Base-by-base conservation (phyloP, 441 rosid genomes). In the Viola pubescens region DNA sequence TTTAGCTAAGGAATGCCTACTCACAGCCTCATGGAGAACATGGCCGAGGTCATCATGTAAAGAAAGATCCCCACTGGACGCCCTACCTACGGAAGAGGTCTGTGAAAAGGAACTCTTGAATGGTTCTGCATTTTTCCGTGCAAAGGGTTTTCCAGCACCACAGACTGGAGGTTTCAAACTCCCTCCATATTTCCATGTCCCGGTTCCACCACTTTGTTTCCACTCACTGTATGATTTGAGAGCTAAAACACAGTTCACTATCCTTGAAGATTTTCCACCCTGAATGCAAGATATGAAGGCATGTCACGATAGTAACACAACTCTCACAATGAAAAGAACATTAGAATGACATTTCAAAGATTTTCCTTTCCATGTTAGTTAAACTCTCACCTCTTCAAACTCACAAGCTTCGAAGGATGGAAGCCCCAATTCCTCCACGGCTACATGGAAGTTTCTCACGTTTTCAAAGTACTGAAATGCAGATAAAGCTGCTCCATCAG, bases 401-500 rank as follows among this genome's bases (percentile, higher is more conserved):
- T 94, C 98, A 64, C 89, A 86, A 13, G 94, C 96, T 68, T 94
- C 98, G 71, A 94, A 94, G 11, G 85, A 73, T 6, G 98, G 97
- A 75, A 89, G 59, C 34, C 97, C 95, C 73, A 88, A 62, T 53
- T 83, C 85, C 60, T 88, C 87, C 13, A 68, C 81, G 61, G 97
- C 89, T 37, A 86, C 98, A 60, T 88, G 90, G 80, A 89, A 89
- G 67, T 94, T 94, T 74, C 97, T 82, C 59, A 85, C 86, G 63
- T 94, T 89, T 80, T 94, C 98, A 66, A 94, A 94, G 77, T 94
- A 88, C 77, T 94, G 98, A 73, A 80, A 94, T 47, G 95, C 98
- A 6, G 97, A 86, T 64, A 92, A 73, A 37, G 98, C 95, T 1
- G 97, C 98, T 61, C 97, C 98, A 75, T 94, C 96, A 10, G 96